Conservation (phyloP, 129 eudicot genomes). For the Flaveria robusta region DNA sequence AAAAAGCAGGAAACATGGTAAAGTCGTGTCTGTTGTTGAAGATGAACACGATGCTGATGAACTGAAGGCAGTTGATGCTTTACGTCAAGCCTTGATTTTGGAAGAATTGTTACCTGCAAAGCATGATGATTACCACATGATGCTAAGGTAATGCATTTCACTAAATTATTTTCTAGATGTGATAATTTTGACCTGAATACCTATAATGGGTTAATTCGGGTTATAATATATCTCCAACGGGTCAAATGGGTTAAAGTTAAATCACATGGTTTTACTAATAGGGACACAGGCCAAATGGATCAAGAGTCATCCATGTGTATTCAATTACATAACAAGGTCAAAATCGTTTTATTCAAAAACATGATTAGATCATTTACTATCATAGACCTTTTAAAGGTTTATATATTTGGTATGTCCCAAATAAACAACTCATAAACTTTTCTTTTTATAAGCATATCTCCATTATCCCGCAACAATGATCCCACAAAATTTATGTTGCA, state of each 20-base stretch:
- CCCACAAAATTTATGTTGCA: not conserved
- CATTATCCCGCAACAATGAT: not conserved
- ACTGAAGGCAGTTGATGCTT: constrained; percentile 80
- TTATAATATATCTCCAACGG: not conserved
- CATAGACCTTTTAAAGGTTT: not conserved
- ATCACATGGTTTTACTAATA: not conserved
- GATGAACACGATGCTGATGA: constrained; percentile 94
- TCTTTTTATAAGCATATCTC: not conserved
- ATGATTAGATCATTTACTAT: not conserved
- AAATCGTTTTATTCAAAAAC: not conserved
- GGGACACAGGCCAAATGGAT: not conserved
- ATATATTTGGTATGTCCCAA: not conserved
- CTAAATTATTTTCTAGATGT: not conserved
- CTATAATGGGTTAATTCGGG: not conserved
- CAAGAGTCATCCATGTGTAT: not conserved
- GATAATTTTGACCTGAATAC: not conserved
- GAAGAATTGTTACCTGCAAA: constrained; percentile 86
- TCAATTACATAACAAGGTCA: not conserved
- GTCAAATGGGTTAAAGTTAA: not conserved
- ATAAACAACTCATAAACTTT: not conserved
- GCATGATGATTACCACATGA: constrained; percentile 90
- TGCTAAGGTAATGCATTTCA: constrained; percentile 58
- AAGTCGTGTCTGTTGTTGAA: constrained; percentile 71
- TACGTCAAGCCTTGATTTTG: constrained; percentile 77
- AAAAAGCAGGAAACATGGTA: constrained; percentile 69